These are phyloP conservation scores for Claviceps digitariae DNA, from an alignment of 2,329 filamentous ascomycete species.

Conservation along the genomic window DNA sequence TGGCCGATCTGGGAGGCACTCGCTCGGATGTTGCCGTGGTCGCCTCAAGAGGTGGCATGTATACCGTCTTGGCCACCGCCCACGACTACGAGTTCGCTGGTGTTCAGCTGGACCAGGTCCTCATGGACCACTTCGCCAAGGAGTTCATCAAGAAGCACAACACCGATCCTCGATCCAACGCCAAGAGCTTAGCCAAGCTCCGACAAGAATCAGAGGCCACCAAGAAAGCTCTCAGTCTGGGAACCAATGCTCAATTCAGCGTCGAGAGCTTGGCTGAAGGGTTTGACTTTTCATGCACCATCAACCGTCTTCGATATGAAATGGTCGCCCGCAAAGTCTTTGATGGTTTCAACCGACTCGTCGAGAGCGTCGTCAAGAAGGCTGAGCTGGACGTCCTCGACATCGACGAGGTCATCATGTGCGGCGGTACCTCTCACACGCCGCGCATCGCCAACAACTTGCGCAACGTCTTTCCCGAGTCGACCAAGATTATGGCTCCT, in stretches of 20 bases:
- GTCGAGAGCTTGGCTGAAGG: constrained; percentile 84
- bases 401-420: constrained; percentile 86
- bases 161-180: constrained; percentile 71
- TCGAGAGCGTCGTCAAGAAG: constrained; percentile 79
- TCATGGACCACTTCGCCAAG: constrained; percentile 95
- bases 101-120: constrained; percentile 70
- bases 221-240: constrained; percentile 84
- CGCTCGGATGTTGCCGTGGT: constrained; percentile 85
- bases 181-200: constrained; percentile 76
- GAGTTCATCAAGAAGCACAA: constrained; percentile 98
- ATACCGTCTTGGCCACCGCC: constrained; percentile 82
- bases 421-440: constrained; percentile 84
- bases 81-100: constrained; percentile 95
- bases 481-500: constrained; percentile 67
- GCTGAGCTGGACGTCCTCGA: constrained; percentile 84
- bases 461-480: constrained; percentile 64
- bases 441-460: constrained; percentile 82
- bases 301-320: constrained; percentile 91
- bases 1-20: constrained; percentile 85
- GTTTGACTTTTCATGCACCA: constrained; percentile 77
- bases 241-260: constrained; percentile 78
- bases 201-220: constrained; percentile 81
- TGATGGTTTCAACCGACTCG: constrained; percentile 71
- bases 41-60: constrained; percentile 86
- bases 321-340: constrained; percentile 78